Evolutionary conservation across 805 yeast species (phyloP), one percentile per base, ranked within the genome.

Genomic region (Wickerhamomyces chambardii): DNA sequence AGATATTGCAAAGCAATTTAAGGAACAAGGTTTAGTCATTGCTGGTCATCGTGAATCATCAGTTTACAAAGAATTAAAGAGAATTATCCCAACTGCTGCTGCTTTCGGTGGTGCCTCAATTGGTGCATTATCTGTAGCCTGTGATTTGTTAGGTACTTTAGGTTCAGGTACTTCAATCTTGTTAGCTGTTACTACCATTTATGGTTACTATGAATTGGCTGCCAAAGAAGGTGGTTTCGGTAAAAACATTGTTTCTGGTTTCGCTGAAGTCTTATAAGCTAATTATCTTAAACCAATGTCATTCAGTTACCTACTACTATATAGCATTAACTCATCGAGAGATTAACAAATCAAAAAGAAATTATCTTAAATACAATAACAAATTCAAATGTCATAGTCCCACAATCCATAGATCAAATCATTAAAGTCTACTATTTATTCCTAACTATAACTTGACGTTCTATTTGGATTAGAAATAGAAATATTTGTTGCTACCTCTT

Each of bases 21-120:
- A 90, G 65, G 97, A 87, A 43, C 97, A 92, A 66, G 97, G 97
- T 40, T 70, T 92, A 60, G 94, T 87, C 33, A 86, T 92, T 66
- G 95, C 95, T 31, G 97, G 97, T 42, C 87, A 84, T 66, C 80
- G 96, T 68, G 97, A 90, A 53, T 74, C 90, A 36, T 77, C 86
- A 31, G 95, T 90, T 37, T 89, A 87, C 75, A 85, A 75, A 61
- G 97, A 90, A 66, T 75, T 92, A 66, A 92, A 92, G 70, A 82
- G 71, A 56, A 76, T 92, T 56, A 92, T 92, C 46, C 98, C 98
- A 54, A 86, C 95, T 37, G 98, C 97, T 42, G 98, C 98, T 42
- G 95, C 95, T 9, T 85, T 92, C 52, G 98, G 98, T 51, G 98
- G 98, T 64, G 96, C 96, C 35, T 83, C 92, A 42, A 92, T 92